Conservation (phyloP, 345 rosid genomes). For the Citrus australasica region DNA sequence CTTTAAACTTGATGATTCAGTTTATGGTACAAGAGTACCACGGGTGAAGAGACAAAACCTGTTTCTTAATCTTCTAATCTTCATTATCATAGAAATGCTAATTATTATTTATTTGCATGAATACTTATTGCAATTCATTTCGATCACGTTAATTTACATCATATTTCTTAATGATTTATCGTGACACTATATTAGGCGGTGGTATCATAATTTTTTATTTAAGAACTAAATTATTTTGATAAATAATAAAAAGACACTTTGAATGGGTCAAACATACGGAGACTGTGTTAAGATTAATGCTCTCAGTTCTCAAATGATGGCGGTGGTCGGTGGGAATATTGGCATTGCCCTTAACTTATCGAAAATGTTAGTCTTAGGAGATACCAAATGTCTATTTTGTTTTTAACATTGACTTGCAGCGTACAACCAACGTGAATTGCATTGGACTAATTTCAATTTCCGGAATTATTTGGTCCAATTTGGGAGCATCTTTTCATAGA, state of each 20-base stretch:
- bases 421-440: too few relatives aligned
- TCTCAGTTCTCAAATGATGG: not conserved
- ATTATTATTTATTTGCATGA: too few relatives aligned
- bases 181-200: not conserved
- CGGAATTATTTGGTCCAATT: not conserved
- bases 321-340: not conserved
- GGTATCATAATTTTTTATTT: not conserved
- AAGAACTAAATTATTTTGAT: too few relatives aligned
- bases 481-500: not conserved
- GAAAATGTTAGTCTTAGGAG: not conserved
- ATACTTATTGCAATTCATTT: not conserved
- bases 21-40: not conserved
- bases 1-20: not conserved
- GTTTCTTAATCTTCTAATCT: not conserved
- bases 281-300: not conserved
- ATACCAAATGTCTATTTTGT: too few relatives aligned
- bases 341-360: not conserved
- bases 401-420: too few relatives aligned
- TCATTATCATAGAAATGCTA: not conserved
- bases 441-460: too few relatives aligned
- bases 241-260: too few relatives aligned
- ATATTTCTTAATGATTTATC: too few relatives aligned
- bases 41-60: not conserved
- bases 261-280: not conserved
- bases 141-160: not conserved